phyloP scores from a whole-genome alignment of 768 basidiomycete species.

The Collybia nuda region DNA sequence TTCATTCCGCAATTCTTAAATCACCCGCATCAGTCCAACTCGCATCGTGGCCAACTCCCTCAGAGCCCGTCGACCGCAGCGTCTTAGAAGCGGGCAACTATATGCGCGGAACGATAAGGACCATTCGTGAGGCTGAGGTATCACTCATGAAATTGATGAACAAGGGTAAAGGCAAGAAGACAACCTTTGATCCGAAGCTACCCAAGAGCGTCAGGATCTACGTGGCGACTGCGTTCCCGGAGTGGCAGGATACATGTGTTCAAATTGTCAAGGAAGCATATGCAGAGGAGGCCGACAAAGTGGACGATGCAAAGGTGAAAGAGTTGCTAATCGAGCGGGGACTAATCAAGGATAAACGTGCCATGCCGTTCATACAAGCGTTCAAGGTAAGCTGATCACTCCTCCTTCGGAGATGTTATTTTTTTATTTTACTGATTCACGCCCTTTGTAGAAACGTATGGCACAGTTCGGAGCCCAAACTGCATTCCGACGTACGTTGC shows the following conservation, averaged over 20 bases:
- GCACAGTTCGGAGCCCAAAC: constrained; percentile 68
- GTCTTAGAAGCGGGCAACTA: constrained; percentile 76
- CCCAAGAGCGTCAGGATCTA: constrained; percentile 87
- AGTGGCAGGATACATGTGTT: constrained; percentile 90
- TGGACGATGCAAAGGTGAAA: constrained; percentile 83
- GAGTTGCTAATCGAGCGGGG: constrained; percentile 66
- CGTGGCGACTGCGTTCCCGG: constrained; percentile 87
- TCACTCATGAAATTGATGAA: constrained; percentile 74
- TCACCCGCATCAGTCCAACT: constrained; percentile 76
- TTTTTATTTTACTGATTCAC: constrained; percentile 9
- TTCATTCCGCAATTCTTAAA: constrained; percentile 77
- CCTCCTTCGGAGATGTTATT: neutral
- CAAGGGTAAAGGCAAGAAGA: constrained; percentile 52
- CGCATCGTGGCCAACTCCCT: constrained; percentile 79
- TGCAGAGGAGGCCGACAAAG: constrained; percentile 50
- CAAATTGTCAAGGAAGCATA: constrained; percentile 72
- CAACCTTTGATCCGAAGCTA: constrained; percentile 80
- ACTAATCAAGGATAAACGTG: constrained; percentile 92
- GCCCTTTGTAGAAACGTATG: constrained; percentile 71
- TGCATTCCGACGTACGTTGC: constrained; percentile 80
- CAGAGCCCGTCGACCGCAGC: constrained; percentile 56
- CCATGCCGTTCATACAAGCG: constrained; percentile 91
- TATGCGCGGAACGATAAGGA: constrained; percentile 90
- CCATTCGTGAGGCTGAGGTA: constrained; percentile 85
- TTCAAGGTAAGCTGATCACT: constrained; percentile 70